Base-by-base conservation (phyloP, 2,329 filamentous ascomycete species). In the Chaetoscypha palmicola region DNA sequence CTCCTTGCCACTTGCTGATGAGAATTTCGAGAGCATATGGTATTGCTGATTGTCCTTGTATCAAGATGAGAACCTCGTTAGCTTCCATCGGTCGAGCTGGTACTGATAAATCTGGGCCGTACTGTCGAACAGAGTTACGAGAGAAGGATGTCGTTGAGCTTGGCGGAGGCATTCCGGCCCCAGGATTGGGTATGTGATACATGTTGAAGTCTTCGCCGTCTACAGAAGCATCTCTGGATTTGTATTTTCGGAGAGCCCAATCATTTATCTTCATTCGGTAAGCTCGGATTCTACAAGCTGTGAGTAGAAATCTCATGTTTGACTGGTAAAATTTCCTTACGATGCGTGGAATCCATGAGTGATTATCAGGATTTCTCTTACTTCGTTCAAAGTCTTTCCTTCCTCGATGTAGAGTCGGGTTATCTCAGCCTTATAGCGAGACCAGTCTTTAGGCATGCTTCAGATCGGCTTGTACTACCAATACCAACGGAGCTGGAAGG, bases 261-360 rank as follows among this genome's bases (percentile, higher is more conserved):
- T 49, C 43, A 21, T 54, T 47, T 17, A 54, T 37, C 21, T 44
- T 54, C 45, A 50, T 40, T 17, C 49, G 49, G 26, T 49, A 53
- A n/a, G 48, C 38, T 30, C 46, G 35, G 21, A 36, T 35, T 4
- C 48, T 49, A 32, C 1, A 8, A 34, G 19, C 19, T 33, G 8
- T 23, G 22, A 14, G n/a, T n/a, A 20, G 20, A 9, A 17, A 33
- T n/a, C 9, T 28, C n/a, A 12, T 17, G 3, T 11, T 8, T 14
- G 20, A 14, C 4, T 32, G 8, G 28, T 16, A 4, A 12, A 31
- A n/a, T 7, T 19, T 7, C 17, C 48, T 47, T 37, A 53, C 48
- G 46, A 49, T 19, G 46, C 48, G 26, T 12, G 35, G 32, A 53
- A 47, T 1, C 44, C 40, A 46, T 49, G 40, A 7, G 34, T 14